Percentiles rank a stretch among this genome's conserved stretches.
Evolutionary conservation across 768 basidiomycete species (phyloP).

Genomic region (Phaeotremella skinneri): DNA sequence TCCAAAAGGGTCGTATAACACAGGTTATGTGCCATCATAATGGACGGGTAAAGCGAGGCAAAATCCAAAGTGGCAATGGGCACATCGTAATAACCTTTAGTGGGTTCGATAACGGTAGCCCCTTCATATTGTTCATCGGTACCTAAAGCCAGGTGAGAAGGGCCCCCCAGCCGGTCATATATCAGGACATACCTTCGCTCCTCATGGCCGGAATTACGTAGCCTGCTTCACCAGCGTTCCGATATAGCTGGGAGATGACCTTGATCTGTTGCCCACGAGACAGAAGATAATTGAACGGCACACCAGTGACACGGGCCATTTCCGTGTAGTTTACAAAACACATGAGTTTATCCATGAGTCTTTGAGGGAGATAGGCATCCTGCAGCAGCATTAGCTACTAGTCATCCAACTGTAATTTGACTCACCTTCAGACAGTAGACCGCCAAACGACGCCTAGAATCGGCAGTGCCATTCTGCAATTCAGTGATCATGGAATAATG

Average conservation of each 20-base stretch:
- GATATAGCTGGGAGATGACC: slow-evolving; percentile 90
- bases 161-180: too few relatives aligned
- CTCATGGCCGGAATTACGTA: slow-evolving; percentile 85
- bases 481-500: slow-evolving; percentile 98
- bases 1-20: slow-evolving; percentile 97
- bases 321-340: slow-evolving; percentile 98
- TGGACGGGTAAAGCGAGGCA: slow-evolving; percentile 95
- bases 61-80: slow-evolving; percentile 99
- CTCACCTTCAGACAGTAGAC: slow-evolving; percentile 95
- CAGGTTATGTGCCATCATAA: slow-evolving; percentile 99
- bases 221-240: slow-evolving; percentile 85
- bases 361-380: slow-evolving; percentile 98
- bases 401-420: not conserved
- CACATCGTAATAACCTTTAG: slow-evolving; percentile 89
- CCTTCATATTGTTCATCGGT: slow-evolving; percentile 97
- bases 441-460: slow-evolving; percentile 85
- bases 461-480: slow-evolving; percentile 91
- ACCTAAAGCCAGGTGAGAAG: too few relatives aligned
- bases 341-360: slow-evolving; percentile 96
- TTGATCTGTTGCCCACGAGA: slow-evolving; percentile 97
- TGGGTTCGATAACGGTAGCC: slow-evolving; percentile 96
- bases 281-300: slow-evolving; percentile 94
- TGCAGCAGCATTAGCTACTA: slow-evolving; percentile 45
- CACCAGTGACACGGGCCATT: slow-evolving; percentile 99
- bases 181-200: slow-evolving; percentile 65